Conservation (phyloP, 306 rosid genomes). For the Herpetospermum pedunculosum region DNA sequence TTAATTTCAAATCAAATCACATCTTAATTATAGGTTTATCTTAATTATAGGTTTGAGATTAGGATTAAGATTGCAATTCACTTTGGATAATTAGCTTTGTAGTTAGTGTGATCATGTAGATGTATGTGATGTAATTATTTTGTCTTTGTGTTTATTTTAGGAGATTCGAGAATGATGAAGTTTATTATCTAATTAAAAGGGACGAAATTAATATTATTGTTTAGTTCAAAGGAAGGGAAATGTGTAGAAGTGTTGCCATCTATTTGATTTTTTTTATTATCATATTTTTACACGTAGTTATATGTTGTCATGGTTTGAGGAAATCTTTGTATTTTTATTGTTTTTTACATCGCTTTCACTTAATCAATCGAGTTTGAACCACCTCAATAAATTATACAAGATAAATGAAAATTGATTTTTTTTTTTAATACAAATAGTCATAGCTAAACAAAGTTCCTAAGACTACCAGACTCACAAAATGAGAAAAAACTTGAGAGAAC, state of each 20-base stretch:
- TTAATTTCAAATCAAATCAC: background rate
- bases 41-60: background rate
- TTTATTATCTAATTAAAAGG: background rate
- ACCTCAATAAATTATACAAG: background rate
- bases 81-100: background rate
- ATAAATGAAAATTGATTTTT: background rate
- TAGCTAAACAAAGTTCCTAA: too few relatives aligned
- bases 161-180: background rate
- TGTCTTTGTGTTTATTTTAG: background rate
- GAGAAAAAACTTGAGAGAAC: too few relatives aligned
- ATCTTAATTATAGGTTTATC: conserved; percentile 2
- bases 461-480: too few relatives aligned
- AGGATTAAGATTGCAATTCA: background rate
- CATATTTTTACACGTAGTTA: background rate
- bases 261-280: background rate
- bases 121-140: background rate
- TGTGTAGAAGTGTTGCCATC: background rate
- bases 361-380: background rate
- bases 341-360: background rate
- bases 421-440: too few relatives aligned
- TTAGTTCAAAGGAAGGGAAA: background rate
- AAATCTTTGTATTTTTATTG: background rate
- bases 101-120: background rate
- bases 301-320: background rate
- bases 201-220: background rate